Conservation (phyloP, 106 monocot genomes). For the Xerophyta viscosa region DNA sequence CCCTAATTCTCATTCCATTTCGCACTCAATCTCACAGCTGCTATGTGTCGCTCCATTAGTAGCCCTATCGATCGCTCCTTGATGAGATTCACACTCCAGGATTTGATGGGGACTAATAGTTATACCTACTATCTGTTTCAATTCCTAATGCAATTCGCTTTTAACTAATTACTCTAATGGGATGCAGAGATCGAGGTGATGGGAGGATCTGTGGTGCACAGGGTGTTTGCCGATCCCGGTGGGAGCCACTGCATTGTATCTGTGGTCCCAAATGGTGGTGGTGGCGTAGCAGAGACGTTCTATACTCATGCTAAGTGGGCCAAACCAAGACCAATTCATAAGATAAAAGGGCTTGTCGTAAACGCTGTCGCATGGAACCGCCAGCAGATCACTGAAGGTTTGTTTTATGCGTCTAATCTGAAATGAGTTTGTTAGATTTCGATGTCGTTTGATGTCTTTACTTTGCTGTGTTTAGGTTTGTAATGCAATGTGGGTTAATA, state of each 20-base stretch:
- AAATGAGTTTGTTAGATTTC: too few species aligned
- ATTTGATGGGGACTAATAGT: not conserved
- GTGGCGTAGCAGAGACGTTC: slow-evolving; percentile 68
- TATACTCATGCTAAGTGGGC: slow-evolving; percentile 90
- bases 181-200: slow-evolving; percentile 79
- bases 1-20: not conserved
- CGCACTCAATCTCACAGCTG: not conserved
- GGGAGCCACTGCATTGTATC: slow-evolving; percentile 89
- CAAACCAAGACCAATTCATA: slow-evolving; percentile 49
- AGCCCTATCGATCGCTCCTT: not conserved
- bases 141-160: not conserved
- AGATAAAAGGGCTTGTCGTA: slow-evolving; percentile 65
- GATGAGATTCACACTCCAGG: not conserved
- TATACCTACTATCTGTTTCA: slow-evolving; percentile 5
- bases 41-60: not conserved
- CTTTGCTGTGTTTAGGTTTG: too few species aligned
- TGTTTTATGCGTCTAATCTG: not conserved
- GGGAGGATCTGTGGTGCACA: slow-evolving; percentile 68
- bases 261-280: slow-evolving; percentile 38
- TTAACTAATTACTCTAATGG: not conserved
- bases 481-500: too few species aligned
- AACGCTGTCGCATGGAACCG: slow-evolving; percentile 96
- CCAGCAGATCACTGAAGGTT: slow-evolving; percentile 87
- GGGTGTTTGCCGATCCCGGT: slow-evolving; percentile 79
- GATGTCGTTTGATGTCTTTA: too few species aligned